These are phyloP conservation scores for Aspergillus puulaauensis DNA, from an alignment of 2,329 filamentous ascomycete genomes.

Conservation along the genomic window DNA sequence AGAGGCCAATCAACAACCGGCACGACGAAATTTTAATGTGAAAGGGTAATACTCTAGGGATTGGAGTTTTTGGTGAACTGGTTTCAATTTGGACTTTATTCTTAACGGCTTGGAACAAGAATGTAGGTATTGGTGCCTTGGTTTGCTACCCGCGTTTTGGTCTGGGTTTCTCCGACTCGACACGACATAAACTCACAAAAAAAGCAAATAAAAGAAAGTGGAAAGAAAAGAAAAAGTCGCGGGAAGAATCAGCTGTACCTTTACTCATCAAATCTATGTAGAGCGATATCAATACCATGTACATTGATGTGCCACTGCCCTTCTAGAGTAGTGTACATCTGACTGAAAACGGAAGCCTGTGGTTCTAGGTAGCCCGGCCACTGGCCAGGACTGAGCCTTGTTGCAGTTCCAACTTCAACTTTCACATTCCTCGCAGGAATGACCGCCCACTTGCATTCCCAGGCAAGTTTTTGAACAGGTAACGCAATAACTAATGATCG, in stretches of 20 bases:
- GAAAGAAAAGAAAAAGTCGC: not conserved
- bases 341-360: not conserved
- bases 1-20: conserved; percentile 26
- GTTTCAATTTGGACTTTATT: not conserved
- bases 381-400: not conserved
- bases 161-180: not conserved
- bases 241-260: not conserved
- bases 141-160: conserved; percentile 6
- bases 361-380: not conserved
- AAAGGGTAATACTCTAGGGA: conserved; percentile 6
- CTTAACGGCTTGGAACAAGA: not conserved
- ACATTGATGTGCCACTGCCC: not conserved
- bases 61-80: not conserved
- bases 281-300: not conserved
- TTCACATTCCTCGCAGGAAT: not conserved
- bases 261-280: not conserved
- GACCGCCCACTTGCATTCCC: not conserved
- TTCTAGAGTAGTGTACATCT: not conserved
- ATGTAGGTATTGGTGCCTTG: conserved; percentile 1
- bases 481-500: not conserved
- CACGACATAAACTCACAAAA: not conserved
- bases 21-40: conserved; percentile 18
- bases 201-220: not conserved
- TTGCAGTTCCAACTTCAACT: not conserved
- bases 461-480: not conserved